Conservation (phyloP, 2,329 filamentous ascomycete genomes). For the Microsporum canis region DNA sequence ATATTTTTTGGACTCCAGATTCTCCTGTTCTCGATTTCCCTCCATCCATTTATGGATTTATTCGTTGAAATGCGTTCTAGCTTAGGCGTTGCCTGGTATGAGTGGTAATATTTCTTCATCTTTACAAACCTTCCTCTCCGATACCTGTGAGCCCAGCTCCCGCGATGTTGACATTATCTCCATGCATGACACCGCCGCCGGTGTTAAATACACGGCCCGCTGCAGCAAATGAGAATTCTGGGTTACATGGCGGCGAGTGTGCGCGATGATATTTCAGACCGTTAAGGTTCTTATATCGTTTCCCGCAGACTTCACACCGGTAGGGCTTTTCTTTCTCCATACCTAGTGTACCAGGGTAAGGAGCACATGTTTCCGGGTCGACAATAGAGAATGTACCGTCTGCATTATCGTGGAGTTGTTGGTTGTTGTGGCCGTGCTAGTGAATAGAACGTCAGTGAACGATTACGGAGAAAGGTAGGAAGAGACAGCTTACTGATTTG, state of each 20-base stretch:
- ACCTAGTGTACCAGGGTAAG: conserved; percentile 90
- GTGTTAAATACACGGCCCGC: conserved; percentile 31
- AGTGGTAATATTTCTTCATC: neutral
- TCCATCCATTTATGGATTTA: neutral
- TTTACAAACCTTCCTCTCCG: conserved; percentile 25
- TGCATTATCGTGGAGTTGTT: conserved; percentile 90
- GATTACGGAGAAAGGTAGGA: conserved; percentile 8
- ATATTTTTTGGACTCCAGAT: neutral
- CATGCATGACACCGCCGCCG: conserved; percentile 36
- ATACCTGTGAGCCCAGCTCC: conserved; percentile 39
- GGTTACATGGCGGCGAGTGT: conserved; percentile 81
- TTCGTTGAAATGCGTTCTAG: neutral
- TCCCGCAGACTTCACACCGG: conserved; percentile 91
- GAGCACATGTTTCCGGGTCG: conserved; percentile 84
- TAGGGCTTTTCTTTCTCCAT: conserved; percentile 99
- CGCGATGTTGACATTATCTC: conserved; percentile 38
- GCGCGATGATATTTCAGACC: conserved; percentile 90
- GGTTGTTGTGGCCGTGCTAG: conserved; percentile 84
- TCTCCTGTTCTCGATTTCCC: conserved; percentile 3
- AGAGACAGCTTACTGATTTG: conserved; percentile 46
- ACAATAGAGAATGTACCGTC: conserved; percentile 98
- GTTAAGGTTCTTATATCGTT: conserved; percentile 98
- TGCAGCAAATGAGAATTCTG: conserved; percentile 55
- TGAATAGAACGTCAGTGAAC: conserved; percentile 16
- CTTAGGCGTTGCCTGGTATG: neutral